Base-by-base conservation (phyloP, 2,329 filamentous ascomycete genomes). In the Pestalotiopsis sp. region DNA sequence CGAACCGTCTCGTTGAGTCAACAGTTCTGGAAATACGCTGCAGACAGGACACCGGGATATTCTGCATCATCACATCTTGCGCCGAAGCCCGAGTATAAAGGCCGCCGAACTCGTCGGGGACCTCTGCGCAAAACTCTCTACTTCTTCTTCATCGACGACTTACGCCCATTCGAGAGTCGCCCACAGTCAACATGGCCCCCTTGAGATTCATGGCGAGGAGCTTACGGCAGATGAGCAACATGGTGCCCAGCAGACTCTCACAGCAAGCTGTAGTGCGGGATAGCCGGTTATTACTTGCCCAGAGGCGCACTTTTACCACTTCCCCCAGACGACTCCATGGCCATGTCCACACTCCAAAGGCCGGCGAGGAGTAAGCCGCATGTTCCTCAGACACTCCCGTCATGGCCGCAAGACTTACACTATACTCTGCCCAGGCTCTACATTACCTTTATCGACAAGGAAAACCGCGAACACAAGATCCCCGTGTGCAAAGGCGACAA, bases 401-500 rank as follows among this genome's bases (percentile, higher is more conserved):
- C 38, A 27, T 64, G 20, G 17, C 13, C 45, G 17, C 9, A 17
- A 17, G 23, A 49, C 61, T 64, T 9, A 52, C 20, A 20, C 9
- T 52, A 17, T 49, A 13, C 25, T 20, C 36, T 45, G 27, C 20
- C 31, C 17, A 97, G 94, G 80, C 88, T 97, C 68, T 92, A 93
- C 77, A 88, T 99, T 31, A 97, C 95, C 0, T 98, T 98, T 79
- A 88, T 94, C 7, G 88, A 92, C 72, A 85, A 85, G 66, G 85
- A 90, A 3, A 84, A 89, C 64, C 93, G 92, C 71, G 89, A 93
- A 73, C 85, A 85, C 73, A 94, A 93, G 76, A 88, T 98, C 75
- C 90, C 92, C 69, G 95, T 98, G 9, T 85, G 89, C 14, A 90
- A 92, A 75, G 96, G 96, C 64, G 94, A 97, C 81, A 99, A 99